Base-by-base conservation (phyloP, 2,329 filamentous ascomycete species). In the Trichoderma pleuroti region DNA sequence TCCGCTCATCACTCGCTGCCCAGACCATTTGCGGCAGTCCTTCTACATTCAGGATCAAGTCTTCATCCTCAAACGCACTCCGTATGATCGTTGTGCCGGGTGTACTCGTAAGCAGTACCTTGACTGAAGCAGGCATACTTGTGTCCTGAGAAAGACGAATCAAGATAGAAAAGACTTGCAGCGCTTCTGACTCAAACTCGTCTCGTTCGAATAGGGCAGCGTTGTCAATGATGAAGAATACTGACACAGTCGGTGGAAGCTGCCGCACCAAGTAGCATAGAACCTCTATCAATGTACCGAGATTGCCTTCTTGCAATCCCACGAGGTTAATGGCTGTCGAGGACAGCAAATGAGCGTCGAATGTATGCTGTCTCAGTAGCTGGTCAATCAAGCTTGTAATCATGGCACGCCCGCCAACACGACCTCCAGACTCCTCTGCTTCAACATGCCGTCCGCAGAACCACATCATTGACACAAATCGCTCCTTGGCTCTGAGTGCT, bases 51-150 rank as follows among this genome's bases (percentile, higher is more conserved):
- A 75, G 5, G 14, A 74, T 72, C 16, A 73, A 21, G 12, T 70
- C 57, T 7, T 72, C 71, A 2, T 68, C 5, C 52, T 75, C 73
- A 66, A 73, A 75, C 1, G 72, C 70, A 2, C 12, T 32, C 11
- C 71, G 67, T 2, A 73, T 42, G 1, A 57, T 42, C 18, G 56
- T 52, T 0, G 72, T 65, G 6, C 71, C 72, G 0, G 72, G 71
- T 24, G 74, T 70, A 36, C 74, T 73, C 14, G 72, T 72, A 34
- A 75, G 72, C 2, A 75, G 61, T 7, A 75, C 24, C 26, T 75
- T 75, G 28, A 75, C 54, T 4, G 57, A 54, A 14, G 74, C 69
- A 1, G 12, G 32, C 1, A 72, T 12, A 9, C n/a, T 61, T 0
- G 28, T 5, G 34, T 72, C 71, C 1, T 16, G 16, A 1, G 49